Percentiles rank a stretch among this genome's conserved stretches.
These are phyloP conservation scores for Beverwykella pulmonaria DNA, from an alignment of 495 filamentous ascomycete genomes.

Conservation along the genomic window DNA sequence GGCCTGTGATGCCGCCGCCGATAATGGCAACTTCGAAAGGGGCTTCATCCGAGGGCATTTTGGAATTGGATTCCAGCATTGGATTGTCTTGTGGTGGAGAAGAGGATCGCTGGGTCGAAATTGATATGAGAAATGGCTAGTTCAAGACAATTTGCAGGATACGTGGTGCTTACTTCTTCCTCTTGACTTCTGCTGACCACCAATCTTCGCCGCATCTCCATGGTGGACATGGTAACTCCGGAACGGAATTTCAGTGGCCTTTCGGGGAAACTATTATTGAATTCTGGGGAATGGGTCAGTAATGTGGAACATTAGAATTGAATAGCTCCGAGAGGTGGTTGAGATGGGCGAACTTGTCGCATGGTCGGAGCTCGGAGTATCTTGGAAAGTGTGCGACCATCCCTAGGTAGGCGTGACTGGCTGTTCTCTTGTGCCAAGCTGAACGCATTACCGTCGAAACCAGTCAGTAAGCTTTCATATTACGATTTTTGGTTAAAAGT, in stretches of 20 bases:
- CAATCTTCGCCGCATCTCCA: no score
- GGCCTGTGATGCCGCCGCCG: slow-evolving; percentile 52
- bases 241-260: no score
- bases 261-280: no score
- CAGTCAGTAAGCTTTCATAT: neutral
- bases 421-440: neutral
- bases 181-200: no score
- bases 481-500: neutral
- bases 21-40: slow-evolving; percentile 24
- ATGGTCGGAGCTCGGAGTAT: neutral
- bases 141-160: no score
- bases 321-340: neutral
- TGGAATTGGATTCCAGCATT: neutral
- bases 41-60: neutral
- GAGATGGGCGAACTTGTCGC: neutral
- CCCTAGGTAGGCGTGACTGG: no score
- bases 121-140: no score
- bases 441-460: neutral
- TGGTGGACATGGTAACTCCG: no score
- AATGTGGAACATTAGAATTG: no score
- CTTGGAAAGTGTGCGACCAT: neutral
- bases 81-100: neutral
- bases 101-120: no score
- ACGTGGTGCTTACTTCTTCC: no score
- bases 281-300: no score